These are phyloP conservation scores for Digitaria exilis DNA, from an alignment of 202 grass and related monocot species.

Conservation along the genomic window DNA sequence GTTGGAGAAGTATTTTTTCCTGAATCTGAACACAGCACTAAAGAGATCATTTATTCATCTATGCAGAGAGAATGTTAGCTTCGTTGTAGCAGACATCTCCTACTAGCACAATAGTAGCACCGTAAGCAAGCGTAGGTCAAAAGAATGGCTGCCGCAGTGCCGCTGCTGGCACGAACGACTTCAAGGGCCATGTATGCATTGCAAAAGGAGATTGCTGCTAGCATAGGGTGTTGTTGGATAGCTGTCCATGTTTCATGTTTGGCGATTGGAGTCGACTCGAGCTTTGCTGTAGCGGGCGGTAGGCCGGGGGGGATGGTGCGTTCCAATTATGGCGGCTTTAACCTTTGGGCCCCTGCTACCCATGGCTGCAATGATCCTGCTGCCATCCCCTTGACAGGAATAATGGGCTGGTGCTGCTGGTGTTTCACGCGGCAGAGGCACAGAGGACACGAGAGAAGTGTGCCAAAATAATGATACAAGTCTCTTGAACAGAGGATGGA, in stretches of 20 bases:
- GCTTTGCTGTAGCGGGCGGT: neutral
- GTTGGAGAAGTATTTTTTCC: too few relatives aligned
- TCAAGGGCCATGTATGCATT: constrained; percentile 35
- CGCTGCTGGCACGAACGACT: neutral
- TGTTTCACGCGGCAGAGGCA: neutral
- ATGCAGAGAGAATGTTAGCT: too few relatives aligned
- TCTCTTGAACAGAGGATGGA: too few relatives aligned
- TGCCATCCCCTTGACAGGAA: constrained; percentile 14
- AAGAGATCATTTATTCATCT: too few relatives aligned
- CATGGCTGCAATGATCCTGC: neutral
- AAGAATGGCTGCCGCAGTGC: neutral
- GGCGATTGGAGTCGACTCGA: too few relatives aligned
- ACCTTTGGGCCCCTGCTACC: constrained; percentile 1
- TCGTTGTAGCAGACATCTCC: neutral
- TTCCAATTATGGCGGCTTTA: neutral
- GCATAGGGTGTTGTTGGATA: neutral
- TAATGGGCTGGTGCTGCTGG: neutral
- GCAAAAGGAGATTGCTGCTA: neutral
- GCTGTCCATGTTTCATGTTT: neutral
- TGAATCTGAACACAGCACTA: too few relatives aligned
- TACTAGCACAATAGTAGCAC: neutral
- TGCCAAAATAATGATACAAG: neutral
- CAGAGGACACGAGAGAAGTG: neutral
- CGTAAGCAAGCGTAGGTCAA: constrained; percentile 12
- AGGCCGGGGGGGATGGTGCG: neutral